Conservation (phyloP, 768 basidiomycete genomes). For the Cyathus striatus region DNA sequence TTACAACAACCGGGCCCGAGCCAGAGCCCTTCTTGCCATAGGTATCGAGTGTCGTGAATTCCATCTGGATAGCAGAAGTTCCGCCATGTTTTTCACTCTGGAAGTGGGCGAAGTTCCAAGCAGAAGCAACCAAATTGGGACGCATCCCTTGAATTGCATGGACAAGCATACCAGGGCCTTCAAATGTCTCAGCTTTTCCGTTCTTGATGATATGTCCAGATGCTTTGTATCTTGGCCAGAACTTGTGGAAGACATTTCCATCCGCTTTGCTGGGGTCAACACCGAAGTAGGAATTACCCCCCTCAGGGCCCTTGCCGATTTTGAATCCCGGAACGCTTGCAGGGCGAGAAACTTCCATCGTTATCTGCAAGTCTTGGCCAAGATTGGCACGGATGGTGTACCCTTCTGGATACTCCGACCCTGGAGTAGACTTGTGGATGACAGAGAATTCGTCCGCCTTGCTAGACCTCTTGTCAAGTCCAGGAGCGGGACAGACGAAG, state of each 20-base stretch:
- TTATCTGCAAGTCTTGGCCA: slow-evolving; percentile 74
- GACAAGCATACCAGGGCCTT: slow-evolving; percentile 80
- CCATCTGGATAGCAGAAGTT: slow-evolving; percentile 91
- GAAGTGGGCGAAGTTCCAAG: slow-evolving; percentile 97
- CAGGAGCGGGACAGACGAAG: slow-evolving; percentile 70
- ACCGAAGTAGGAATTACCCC: slow-evolving; percentile 89
- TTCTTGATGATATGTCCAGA: slow-evolving; percentile 65
- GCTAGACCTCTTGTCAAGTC: slow-evolving; percentile 80
- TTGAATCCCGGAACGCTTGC: slow-evolving; percentile 82
- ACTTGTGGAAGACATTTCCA: slow-evolving; percentile 85
- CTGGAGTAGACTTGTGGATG: slow-evolving; percentile 52
- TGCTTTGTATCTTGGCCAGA: slow-evolving; percentile 72
- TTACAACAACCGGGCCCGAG: slow-evolving; percentile 80
- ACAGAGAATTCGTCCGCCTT: slow-evolving; percentile 84
- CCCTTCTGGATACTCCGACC: slow-evolving; percentile 60
- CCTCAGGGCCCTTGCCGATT: slow-evolving; percentile 80
- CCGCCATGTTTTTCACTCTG: slow-evolving; percentile 69
- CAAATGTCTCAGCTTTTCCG: slow-evolving; percentile 51
- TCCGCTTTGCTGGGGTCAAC: slow-evolving; percentile 61
- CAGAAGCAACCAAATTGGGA: slow-evolving; percentile 84
- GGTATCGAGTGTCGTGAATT: slow-evolving; percentile 78
- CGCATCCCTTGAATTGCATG: slow-evolving; percentile 99
- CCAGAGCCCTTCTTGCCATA: slow-evolving; percentile 78
- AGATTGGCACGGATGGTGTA: slow-evolving; percentile 81
- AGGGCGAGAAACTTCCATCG: slow-evolving; percentile 68